phyloP scores from a whole-genome alignment of 140 eudicot species.

The Bidens hawaiensis region DNA sequence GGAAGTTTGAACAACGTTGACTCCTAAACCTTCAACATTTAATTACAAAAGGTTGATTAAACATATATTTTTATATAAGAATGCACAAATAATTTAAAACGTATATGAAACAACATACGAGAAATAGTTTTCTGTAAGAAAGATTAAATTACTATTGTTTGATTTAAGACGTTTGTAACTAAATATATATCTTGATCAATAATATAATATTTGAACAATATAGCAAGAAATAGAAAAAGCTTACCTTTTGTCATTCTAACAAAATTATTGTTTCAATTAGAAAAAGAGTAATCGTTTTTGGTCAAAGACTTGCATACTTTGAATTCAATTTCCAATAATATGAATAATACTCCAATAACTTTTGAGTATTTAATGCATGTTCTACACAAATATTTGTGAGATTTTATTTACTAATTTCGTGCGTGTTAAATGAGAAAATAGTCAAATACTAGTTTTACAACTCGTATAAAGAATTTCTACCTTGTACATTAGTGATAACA shows the following conservation, averaged over 20 bases:
- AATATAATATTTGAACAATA: background rate
- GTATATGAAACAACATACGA: background rate
- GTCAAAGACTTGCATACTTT: conserved; percentile 14
- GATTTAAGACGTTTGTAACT: background rate
- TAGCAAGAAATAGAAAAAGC: background rate
- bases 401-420: conserved; percentile 3
- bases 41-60: background rate
- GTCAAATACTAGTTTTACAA: background rate
- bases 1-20: conserved; percentile 25
- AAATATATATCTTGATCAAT: background rate
- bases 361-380: conserved; percentile 14
- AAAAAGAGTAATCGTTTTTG: background rate
- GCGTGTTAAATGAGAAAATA: background rate
- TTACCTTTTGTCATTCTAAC: background rate
- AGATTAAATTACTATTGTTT: background rate
- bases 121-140: background rate
- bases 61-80: background rate
- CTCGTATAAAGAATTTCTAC: background rate
- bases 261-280: conserved; percentile 3
- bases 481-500: background rate
- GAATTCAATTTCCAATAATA: conserved; percentile 17
- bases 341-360: too few relatives aligned
- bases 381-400: conserved; percentile 1
- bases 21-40: background rate
- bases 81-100: background rate